These are phyloP conservation scores for Oryza glumipatula DNA, from an alignment of 176 grass and related monocot genomes.

Conservation along the genomic window DNA sequence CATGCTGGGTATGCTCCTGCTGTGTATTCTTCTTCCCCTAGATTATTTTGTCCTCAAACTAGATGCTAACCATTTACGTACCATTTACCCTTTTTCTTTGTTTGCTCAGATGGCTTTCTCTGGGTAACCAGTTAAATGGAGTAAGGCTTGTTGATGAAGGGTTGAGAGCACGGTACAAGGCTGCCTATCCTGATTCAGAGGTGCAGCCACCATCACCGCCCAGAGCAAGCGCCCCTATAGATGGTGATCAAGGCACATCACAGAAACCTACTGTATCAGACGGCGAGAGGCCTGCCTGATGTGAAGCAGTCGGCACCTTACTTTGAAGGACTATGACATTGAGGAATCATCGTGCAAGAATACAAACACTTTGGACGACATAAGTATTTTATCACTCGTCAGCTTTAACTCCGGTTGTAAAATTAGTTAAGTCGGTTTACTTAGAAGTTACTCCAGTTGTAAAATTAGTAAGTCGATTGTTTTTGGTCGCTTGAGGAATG, in stretches of 20 bases:
- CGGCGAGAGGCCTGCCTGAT: constrained; percentile 54
- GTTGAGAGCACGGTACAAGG: constrained; percentile 93
- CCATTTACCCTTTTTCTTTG: not conserved
- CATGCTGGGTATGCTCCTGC: constrained; percentile 68
- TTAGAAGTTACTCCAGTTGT: not conserved
- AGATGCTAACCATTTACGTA: not conserved
- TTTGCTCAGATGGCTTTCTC: constrained; percentile 76
- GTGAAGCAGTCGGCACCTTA: not conserved
- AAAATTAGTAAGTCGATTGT: not conserved
- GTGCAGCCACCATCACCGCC: constrained; percentile 86
- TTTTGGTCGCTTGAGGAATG: not conserved
- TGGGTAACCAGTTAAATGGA: constrained; percentile 90
- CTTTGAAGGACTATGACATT: not conserved
- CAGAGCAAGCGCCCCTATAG: constrained; percentile 57
- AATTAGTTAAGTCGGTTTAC: constrained; percentile 25
- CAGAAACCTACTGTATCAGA: constrained; percentile 51
- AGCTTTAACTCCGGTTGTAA: not conserved
- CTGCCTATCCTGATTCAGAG: constrained; percentile 90
- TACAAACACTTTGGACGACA: constrained; percentile 2
- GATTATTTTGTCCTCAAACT: not conserved
- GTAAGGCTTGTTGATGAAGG: constrained; percentile 96
- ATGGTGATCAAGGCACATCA: constrained; percentile 58
- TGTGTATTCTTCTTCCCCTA: not conserved
- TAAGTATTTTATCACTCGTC: constrained; percentile 3
- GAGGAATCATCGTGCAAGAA: constrained; percentile 5